Evolutionary conservation across 768 basidiomycete species (phyloP).

Genomic region (Hygrophorus pudorinus): DNA sequence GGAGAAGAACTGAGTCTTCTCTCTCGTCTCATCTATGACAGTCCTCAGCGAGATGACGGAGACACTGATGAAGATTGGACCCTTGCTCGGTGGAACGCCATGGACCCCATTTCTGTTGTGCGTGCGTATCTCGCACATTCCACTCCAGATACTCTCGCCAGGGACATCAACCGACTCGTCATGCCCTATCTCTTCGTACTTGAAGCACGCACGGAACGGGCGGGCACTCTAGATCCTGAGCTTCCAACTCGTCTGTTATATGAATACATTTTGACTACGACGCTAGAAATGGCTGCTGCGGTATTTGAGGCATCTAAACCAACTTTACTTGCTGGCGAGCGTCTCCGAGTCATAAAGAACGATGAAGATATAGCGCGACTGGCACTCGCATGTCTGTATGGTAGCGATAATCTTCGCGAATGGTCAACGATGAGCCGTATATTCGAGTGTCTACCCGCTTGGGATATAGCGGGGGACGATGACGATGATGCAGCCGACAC

Average conservation of each 20-base stretch:
- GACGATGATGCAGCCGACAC: constrained; percentile 72
- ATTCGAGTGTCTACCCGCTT: constrained; percentile 94
- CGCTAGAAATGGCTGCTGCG: constrained; percentile 57
- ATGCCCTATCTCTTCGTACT: constrained; percentile 91
- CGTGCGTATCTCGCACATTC: constrained; percentile 70
- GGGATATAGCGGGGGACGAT: constrained; percentile 52
- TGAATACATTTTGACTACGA: constrained; percentile 60
- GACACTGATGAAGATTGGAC: constrained; percentile 59
- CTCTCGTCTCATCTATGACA: constrained; percentile 80
- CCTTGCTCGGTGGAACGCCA: constrained; percentile 58
- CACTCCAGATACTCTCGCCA: constrained; percentile 49
- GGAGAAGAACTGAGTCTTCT: constrained; percentile 91
- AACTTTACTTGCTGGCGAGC: constrained; percentile 57
- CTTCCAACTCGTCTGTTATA: constrained; percentile 59
- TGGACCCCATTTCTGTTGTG: constrained; percentile 58
- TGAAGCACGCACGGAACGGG: constrained; percentile 78
- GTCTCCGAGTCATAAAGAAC: constrained; percentile 51
- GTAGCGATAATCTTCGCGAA: constrained; percentile 55
- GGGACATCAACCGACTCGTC: constrained; percentile 67
- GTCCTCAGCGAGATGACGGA: constrained; percentile 35
- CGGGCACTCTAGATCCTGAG: constrained; percentile 56
- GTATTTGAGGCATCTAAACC: constrained; percentile 91
- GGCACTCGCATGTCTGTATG: constrained; percentile 85
- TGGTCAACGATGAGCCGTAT: constrained; percentile 85
- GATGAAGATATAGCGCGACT: constrained; percentile 81